A percentile compares a stretch with the other conserved stretches of the same genome.
Evolutionary conservation across 768 basidiomycete species (phyloP).

Genomic region (Erythrobasidium yunnanense): DNA sequence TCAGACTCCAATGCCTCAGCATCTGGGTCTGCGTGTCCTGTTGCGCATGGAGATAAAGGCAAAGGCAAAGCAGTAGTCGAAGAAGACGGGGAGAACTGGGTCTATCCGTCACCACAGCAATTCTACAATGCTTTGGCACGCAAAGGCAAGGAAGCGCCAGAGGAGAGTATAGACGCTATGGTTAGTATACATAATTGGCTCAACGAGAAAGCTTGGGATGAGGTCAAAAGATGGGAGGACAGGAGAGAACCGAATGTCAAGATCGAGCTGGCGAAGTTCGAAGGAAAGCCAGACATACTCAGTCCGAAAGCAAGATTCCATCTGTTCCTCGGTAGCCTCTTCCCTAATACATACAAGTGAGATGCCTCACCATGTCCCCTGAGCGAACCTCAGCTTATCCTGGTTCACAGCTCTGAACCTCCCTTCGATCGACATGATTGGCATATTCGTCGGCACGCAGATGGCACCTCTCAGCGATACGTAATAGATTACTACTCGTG

Average conservation of each 20-base stretch:
- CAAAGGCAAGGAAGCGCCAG: conserved; percentile 95
- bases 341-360: conserved; percentile 82
- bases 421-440: conserved; percentile 99
- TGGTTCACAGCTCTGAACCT: conserved; percentile 59
- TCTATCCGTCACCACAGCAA: conserved; percentile 96
- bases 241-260: conserved; percentile 54
- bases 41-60: conserved; percentile 1
- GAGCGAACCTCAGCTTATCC: not conserved
- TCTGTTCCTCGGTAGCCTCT: conserved; percentile 73
- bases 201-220: conserved; percentile 91
- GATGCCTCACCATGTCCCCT: conserved; percentile 37
- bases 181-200: conserved; percentile 96
- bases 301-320: conserved; percentile 87
- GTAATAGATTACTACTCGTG: conserved; percentile 98
- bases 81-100: conserved; percentile 63
- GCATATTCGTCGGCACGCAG: conserved; percentile 69
- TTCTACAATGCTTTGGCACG: conserved; percentile 95
- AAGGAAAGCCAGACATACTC: conserved; percentile 79
- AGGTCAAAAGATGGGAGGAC: conserved; percentile 87
- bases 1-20: not conserved
- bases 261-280: conserved; percentile 68
- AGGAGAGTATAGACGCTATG: conserved; percentile 91
- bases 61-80: conserved; percentile 32
- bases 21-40: conserved; percentile 10
- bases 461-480: conserved; percentile 46